These are phyloP conservation scores for Diutina catenulata DNA, from an alignment of 1,139 yeast genomes.

Conservation along the genomic window DNA sequence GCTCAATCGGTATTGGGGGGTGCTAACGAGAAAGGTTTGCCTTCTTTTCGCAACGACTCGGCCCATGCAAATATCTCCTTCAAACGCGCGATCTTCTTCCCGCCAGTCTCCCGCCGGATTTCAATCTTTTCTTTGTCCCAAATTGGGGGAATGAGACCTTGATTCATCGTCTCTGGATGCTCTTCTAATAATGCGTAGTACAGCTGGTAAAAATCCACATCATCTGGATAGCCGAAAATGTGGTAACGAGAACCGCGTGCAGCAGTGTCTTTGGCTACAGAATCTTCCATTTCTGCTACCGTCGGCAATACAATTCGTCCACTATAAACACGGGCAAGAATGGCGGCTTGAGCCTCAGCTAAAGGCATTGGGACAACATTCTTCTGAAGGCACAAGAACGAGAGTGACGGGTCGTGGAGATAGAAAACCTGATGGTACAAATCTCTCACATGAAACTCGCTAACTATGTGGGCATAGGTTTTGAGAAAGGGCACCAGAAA, in stretches of 20 bases:
- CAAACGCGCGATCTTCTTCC: slow-evolving; percentile 14
- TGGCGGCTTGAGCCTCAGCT: slow-evolving; percentile 10
- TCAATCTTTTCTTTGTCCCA: slow-evolving; percentile 16
- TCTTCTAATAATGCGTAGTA: slow-evolving; percentile 13
- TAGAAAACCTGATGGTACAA: slow-evolving; percentile 34
- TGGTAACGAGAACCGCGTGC: slow-evolving; percentile 16
- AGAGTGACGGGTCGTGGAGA: slow-evolving; percentile 31
- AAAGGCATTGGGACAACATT: slow-evolving; percentile 24
- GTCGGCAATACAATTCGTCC: slow-evolving; percentile 9
- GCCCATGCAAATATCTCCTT: slow-evolving; percentile 14
- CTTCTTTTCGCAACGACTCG: slow-evolving; percentile 12
- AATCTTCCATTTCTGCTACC: slow-evolving; percentile 6
- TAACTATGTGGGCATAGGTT: slow-evolving; percentile 14
- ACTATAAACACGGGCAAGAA: slow-evolving; percentile 13
- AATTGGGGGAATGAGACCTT: slow-evolving; percentile 16
- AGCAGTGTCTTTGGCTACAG: slow-evolving; percentile 7
- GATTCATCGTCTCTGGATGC: slow-evolving; percentile 9
- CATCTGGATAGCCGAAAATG: slow-evolving; percentile 18
- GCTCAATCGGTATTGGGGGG: background rate
- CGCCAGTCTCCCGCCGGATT: slow-evolving; percentile 12
- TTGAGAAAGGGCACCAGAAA: slow-evolving; percentile 32
- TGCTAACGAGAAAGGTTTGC: slow-evolving; percentile 9
- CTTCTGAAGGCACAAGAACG: slow-evolving; percentile 26
- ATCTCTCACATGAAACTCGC: slow-evolving; percentile 18
- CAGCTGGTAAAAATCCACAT: slow-evolving; percentile 19